Percentiles rank a stretch among this genome's conserved stretches.
Evolutionary conservation across 805 yeast species (phyloP).

Genomic region (Myxozyma melibiosi): DNA sequence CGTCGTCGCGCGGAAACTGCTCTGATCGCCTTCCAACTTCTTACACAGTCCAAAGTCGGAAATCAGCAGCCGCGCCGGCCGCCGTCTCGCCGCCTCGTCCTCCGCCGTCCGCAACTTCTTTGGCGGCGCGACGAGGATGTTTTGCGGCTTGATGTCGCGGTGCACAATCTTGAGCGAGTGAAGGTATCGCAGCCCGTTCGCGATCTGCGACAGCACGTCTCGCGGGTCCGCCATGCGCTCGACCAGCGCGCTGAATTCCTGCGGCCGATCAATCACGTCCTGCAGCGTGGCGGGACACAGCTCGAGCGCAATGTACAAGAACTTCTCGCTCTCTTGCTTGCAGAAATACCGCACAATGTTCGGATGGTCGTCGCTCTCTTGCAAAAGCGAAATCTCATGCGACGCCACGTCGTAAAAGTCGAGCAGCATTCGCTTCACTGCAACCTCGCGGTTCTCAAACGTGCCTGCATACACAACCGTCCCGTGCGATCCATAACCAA

Average conservation of each 20-base stretch:
- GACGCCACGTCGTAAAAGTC: constrained; percentile 94
- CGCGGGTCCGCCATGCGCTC: constrained; percentile 53
- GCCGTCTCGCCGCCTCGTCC: constrained; percentile 39
- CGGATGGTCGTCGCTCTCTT: constrained; percentile 96
- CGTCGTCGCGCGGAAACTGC: constrained; percentile 89
- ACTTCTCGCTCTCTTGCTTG: constrained; percentile 85
- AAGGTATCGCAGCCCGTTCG: constrained; percentile 80
- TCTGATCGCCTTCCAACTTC: constrained; percentile 86
- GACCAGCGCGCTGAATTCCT: constrained; percentile 45
- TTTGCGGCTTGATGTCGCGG: constrained; percentile 92
- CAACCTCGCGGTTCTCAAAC: constrained; percentile 92
- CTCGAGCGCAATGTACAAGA: constrained; percentile 89
- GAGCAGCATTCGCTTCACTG: constrained; percentile 88
- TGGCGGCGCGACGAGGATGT: constrained; percentile 79
- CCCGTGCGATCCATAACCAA: constrained; percentile 93
- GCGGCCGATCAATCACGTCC: constrained; percentile 67
- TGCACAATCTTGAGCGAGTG: constrained; percentile 92
- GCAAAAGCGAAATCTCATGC: constrained; percentile 82
- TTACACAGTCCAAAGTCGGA: constrained; percentile 97
- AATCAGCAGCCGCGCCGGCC: constrained; percentile 71
- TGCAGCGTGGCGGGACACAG: constrained; percentile 87
- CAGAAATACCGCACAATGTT: constrained; percentile 92
- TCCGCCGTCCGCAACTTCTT: constrained; percentile 38
- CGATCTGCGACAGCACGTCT: constrained; percentile 69
- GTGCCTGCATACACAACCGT: constrained; percentile 90